Conservation (phyloP, 768 basidiomycete genomes). For the Leucosporidium yakuticum region DNA sequence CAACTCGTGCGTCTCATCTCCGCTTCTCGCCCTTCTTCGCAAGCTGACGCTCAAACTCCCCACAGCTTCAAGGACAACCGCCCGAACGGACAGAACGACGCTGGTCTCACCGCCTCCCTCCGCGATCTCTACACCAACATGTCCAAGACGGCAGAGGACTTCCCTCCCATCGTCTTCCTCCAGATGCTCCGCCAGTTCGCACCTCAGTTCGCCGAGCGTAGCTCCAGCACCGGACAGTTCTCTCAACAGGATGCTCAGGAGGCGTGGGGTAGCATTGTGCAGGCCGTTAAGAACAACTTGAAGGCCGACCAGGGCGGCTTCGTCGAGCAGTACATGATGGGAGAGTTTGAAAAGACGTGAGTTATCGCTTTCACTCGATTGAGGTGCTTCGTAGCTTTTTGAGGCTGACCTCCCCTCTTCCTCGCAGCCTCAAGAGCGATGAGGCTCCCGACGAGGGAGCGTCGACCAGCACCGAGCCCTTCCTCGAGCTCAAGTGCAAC, state of each 20-base stretch:
- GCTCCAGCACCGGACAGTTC: conserved; percentile 48
- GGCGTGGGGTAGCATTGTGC: conserved; percentile 71
- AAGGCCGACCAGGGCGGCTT: conserved; percentile 50
- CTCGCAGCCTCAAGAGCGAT: conserved; percentile 63
- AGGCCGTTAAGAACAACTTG: conserved; percentile 60
- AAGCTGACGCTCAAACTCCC: not conserved
- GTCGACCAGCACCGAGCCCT: conserved; percentile 59
- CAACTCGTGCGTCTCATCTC: conserved; percentile 48
- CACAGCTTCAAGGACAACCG: conserved; percentile 23
- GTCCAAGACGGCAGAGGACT: conserved; percentile 65
- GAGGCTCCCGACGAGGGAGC: conserved; percentile 75
- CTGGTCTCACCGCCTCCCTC: conserved; percentile 50
- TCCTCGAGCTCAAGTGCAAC: conserved; percentile 88
- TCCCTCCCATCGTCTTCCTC: conserved; percentile 67
- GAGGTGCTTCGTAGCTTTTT: too few relatives aligned
- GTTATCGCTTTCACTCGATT: conserved; percentile 26
- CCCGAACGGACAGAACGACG: conserved; percentile 41
- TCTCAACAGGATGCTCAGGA: conserved; percentile 95
- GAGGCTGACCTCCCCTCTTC: not conserved
- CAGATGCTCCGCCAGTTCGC: conserved; percentile 61
- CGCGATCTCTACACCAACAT: conserved; percentile 68
- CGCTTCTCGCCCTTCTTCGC: conserved; percentile 11
- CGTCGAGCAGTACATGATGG: conserved; percentile 73
- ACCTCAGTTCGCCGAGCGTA: conserved; percentile 80
- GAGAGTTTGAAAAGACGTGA: conserved; percentile 67